A percentile compares a stretch with the other conserved stretches of the same genome.
phyloP scores from a whole-genome alignment of 768 basidiomycete genomes.

The Collybia mongolica region DNA sequence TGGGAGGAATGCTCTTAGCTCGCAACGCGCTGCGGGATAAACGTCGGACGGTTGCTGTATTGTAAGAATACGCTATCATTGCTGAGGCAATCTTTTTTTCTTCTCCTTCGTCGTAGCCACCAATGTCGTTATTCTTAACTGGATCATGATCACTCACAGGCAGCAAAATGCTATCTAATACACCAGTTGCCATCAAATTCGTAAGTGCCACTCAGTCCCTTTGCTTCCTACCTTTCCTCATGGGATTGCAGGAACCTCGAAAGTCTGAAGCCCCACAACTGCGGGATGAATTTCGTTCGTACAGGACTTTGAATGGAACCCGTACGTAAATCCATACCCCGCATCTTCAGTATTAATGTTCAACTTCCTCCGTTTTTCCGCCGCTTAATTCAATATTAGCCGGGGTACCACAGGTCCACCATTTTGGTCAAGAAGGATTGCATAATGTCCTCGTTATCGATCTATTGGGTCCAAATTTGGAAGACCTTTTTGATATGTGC shows the following conservation, averaged over 20 bases:
- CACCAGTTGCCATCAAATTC: constrained; percentile 96
- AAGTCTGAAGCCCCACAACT: constrained; percentile 98
- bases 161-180: constrained; percentile 78
- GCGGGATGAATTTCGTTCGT: constrained; percentile 95
- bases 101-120: background rate
- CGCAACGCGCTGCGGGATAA: too few species aligned
- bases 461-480: constrained; percentile 93
- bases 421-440: constrained; percentile 97
- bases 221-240: constrained; percentile 10
- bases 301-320: constrained; percentile 90
- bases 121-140: constrained; percentile 4
- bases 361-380: constrained; percentile 9
- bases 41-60: too few species aligned
- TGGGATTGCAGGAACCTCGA: constrained; percentile 71
- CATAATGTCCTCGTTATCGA: constrained; percentile 97
- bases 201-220: constrained; percentile 44
- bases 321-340: constrained; percentile 48
- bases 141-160: constrained; percentile 41
- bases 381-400: constrained; percentile 42
- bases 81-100: background rate
- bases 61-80: too few species aligned
- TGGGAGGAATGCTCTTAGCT: too few species aligned
- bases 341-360: background rate
- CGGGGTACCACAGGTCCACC: constrained; percentile 96
- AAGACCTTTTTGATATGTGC: constrained; percentile 99